Base-by-base conservation (phyloP, 1,284 basidiomycete genomes). In the Kalmanozyma brasiliensis region DNA sequence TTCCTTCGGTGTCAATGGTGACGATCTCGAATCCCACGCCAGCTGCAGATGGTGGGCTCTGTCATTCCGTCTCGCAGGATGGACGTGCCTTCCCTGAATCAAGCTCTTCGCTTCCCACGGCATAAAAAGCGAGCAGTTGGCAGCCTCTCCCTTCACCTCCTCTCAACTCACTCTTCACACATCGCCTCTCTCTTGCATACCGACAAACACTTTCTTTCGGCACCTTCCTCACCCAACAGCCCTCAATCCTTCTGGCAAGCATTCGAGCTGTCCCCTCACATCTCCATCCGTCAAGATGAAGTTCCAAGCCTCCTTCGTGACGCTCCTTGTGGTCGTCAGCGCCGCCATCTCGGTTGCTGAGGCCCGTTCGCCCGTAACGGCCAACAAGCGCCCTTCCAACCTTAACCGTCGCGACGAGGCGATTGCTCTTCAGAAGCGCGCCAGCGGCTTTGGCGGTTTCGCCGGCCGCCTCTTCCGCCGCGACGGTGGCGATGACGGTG, bases 321-420 rank as follows among this genome's bases (percentile, higher is more conserved):
- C 60, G 33, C 60, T 69, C 2, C 29, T 69, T 42, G 66, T 69
- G 40, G 43, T 63, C 10, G 60, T 69, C 55, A 59, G 55, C 48
- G 60, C 55, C 37, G 66, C 66, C 55, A 63, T 69, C 41, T 63
- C 66, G 60, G 56, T 63, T n/a, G 59, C 66, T 46, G 66, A 69
- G 26, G 66, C 60, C 30, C 55, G 56, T 47, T 10, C 29, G 16
- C 33, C 46, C 17, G 37, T 52, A 32, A n/a, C 51, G 32, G 32
- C 52, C 37, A 69, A 63, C 33, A 69, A 63, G 66, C 66, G 66
- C 17, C 66, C 66, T 10, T 48, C 55, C n/a, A 45, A 38, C n/a
- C 60, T 63, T 20, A 47, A 44, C 43, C 66, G 60, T 17, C 51
- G 66, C 3, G 63, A 60, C 19, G 56, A 53, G 42, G 36, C 42